Evolutionary conservation across 2,329 filamentous ascomycete genomes (phyloP).

Genomic region (Colletotrichum liriopes): DNA sequence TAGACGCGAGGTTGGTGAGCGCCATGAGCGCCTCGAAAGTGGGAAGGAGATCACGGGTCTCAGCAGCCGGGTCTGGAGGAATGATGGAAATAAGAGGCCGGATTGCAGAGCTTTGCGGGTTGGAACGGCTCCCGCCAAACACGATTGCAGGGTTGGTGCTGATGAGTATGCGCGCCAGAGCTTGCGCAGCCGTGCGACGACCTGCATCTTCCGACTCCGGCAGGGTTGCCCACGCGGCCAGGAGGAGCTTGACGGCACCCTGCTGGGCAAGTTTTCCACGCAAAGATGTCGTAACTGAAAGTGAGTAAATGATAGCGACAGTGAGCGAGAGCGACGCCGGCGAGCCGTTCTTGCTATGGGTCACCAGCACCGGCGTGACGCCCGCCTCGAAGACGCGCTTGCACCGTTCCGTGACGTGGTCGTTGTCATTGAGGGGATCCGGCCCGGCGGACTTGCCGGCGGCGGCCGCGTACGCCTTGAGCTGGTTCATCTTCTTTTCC

Average conservation of each 20-base stretch:
- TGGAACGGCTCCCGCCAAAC: conserved; percentile 83
- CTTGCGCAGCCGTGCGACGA: conserved; percentile 79
- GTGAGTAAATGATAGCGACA: conserved; percentile 81
- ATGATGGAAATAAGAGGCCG: conserved; percentile 85
- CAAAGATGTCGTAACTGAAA: conserved; percentile 81
- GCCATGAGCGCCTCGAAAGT: conserved; percentile 93
- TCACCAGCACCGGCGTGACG: conserved; percentile 82
- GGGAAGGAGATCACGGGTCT: conserved; percentile 84
- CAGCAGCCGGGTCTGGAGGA: conserved; percentile 72
- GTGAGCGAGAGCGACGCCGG: conserved; percentile 80
- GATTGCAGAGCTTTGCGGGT: conserved; percentile 84
- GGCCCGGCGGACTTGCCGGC: conserved; percentile 75
- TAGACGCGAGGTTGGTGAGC: conserved; percentile 92
- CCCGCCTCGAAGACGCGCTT: conserved; percentile 84
- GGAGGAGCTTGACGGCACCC: conserved; percentile 89
- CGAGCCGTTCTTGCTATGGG: conserved; percentile 81
- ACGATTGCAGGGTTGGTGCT: conserved; percentile 88
- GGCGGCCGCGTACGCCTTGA: conserved; percentile 95
- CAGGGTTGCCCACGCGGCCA: conserved; percentile 78
- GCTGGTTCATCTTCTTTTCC: conserved; percentile 90
- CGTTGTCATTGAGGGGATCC: conserved; percentile 82
- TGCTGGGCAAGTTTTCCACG: conserved; percentile 90
- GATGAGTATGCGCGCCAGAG: conserved; percentile 87
- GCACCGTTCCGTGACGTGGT: conserved; percentile 83
- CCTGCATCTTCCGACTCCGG: conserved; percentile 64